phyloP scores from a whole-genome alignment of 345 rosid species.

The Gossypium stocksii region DNA sequence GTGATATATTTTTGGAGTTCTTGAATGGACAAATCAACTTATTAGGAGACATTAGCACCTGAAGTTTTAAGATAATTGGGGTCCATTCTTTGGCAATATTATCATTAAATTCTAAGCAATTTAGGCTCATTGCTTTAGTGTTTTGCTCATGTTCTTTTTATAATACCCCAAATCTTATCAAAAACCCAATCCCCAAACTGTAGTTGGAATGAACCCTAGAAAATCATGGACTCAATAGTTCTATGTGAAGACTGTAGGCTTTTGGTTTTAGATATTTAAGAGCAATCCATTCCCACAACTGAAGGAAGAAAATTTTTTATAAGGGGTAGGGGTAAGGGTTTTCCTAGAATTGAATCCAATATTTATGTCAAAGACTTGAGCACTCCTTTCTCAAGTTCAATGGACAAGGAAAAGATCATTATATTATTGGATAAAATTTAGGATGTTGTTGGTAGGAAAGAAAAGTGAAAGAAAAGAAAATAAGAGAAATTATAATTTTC shows the following conservation, averaged over 20 bases:
- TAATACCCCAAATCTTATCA: conserved; percentile 25
- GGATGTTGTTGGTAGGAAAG: too few species aligned
- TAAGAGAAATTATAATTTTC: too few species aligned
- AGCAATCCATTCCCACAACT: background rate
- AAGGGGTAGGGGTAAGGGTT: background rate
- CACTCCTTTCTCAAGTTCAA: too few species aligned
- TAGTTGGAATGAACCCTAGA: conserved; percentile 21
- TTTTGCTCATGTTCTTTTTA: background rate
- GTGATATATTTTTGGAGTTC: conserved; percentile 5
- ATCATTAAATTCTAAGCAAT: background rate
- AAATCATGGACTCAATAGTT: conserved; percentile 10
- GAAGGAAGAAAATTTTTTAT: background rate
- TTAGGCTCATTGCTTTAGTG: conserved; percentile 12
- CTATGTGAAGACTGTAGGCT: background rate
- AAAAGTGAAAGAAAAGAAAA: too few species aligned
- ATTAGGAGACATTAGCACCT: conserved; percentile 37
- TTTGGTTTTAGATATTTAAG: background rate
- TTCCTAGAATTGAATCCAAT: too few species aligned
- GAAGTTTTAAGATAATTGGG: conserved; percentile 25
- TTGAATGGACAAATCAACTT: conserved; percentile 39
- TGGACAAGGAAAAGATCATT: too few species aligned
- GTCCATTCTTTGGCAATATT: conserved; percentile 19
- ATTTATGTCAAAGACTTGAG: too few species aligned
- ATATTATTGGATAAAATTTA: too few species aligned
- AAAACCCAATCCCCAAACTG: conserved; percentile 31